These are phyloP conservation scores for Erigeron canadensis DNA, from an alignment of 129 eudicot species.

Conservation along the genomic window DNA sequence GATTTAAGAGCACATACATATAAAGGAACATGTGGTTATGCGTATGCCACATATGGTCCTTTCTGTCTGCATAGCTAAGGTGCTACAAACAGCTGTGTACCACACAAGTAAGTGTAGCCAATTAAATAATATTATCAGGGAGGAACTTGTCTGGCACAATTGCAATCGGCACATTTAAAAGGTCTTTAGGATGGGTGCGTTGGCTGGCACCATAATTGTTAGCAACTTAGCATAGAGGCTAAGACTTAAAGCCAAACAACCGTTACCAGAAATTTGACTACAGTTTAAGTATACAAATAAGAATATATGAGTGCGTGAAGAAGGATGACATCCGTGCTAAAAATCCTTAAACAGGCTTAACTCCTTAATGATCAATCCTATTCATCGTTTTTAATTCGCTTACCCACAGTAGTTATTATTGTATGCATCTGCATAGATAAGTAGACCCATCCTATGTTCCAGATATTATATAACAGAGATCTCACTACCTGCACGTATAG, in stretches of 20 bases:
- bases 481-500: not conserved
- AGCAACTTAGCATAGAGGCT: not conserved
- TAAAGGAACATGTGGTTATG: not conserved
- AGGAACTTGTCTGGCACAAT: not conserved
- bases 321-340: not conserved
- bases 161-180: not conserved
- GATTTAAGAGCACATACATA: not conserved
- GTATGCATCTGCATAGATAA: not conserved
- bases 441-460: not conserved
- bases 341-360: not conserved
- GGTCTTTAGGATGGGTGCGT: no score
- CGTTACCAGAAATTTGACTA: not conserved
- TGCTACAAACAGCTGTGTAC: no score
- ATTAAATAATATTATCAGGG: not conserved
- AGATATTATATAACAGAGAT: not conserved
- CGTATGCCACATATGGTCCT: not conserved
- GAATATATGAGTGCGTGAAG: not conserved
- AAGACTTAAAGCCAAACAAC: not conserved
- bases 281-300: not conserved
- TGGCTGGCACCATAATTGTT: no score
- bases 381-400: not conserved
- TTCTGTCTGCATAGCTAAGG: not conserved
- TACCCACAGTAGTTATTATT: not conserved
- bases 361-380: not conserved
- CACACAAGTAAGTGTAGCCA: no score